phyloP scores from a whole-genome alignment of 192 early-diverging fungal genomes.

The Linnemannia zychae region DNA sequence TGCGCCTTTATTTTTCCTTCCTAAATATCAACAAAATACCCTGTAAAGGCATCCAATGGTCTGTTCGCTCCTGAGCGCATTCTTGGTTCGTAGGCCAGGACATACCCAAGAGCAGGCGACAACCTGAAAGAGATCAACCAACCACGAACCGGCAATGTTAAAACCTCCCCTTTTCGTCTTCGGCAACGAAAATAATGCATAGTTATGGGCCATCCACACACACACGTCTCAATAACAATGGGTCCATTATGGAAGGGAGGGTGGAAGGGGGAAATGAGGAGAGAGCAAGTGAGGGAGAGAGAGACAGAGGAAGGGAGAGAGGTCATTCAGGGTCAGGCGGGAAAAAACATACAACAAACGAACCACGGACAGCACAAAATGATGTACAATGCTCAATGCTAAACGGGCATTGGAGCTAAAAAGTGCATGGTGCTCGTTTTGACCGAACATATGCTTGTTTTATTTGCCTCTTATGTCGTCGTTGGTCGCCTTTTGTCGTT shows the following conservation, averaged over 20 bases:
- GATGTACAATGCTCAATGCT: neutral
- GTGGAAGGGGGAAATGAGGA: no score
- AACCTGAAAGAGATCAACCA: constrained; percentile 8
- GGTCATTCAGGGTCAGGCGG: neutral
- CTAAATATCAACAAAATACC: neutral
- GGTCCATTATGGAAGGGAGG: neutral
- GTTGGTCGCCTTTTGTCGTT: neutral
- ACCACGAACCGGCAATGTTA: neutral
- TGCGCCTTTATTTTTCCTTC: neutral
- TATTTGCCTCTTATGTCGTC: neutral
- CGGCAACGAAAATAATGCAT: neutral
- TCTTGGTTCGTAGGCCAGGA: constrained; percentile 11
- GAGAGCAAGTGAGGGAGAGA: neutral
- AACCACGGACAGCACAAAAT: neutral
- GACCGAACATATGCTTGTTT: neutral
- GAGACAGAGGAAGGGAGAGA: neutral
- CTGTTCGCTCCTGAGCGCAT: constrained; percentile 5
- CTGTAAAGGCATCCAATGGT: constrained; percentile 9
- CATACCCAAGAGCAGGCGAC: constrained; percentile 5
- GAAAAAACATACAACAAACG: neutral
- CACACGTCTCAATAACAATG: neutral
- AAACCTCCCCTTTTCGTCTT: neutral
- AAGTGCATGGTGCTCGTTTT: neutral
- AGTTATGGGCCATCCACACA: neutral
- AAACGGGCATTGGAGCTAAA: neutral